Conservation (phyloP, 2,329 filamentous ascomycete species). For the Fusarium annulatum region DNA sequence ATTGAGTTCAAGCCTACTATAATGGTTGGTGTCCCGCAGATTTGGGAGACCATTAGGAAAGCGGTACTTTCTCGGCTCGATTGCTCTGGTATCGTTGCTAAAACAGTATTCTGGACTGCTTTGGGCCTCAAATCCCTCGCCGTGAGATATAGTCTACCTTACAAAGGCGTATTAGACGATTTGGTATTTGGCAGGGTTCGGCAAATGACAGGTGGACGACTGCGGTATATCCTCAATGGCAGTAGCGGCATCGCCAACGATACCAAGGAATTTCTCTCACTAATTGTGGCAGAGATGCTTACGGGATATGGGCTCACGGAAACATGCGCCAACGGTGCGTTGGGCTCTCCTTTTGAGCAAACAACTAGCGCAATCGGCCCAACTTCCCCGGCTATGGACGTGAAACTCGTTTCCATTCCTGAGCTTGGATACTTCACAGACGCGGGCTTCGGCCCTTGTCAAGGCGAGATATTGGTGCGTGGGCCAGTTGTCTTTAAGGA, state of each 20-base stretch:
- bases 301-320: slow-evolving; percentile 94
- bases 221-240: slow-evolving; percentile 93
- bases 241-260: slow-evolving; percentile 89
- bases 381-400: slow-evolving; percentile 79
- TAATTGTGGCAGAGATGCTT: slow-evolving; percentile 94
- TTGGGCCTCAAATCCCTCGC: slow-evolving; percentile 69
- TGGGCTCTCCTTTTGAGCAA: slow-evolving; percentile 87
- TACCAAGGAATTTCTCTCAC: slow-evolving; percentile 89
- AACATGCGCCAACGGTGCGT: slow-evolving; percentile 82
- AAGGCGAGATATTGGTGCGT: slow-evolving; percentile 92
- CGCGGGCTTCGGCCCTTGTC: slow-evolving; percentile 71
- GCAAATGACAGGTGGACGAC: slow-evolving; percentile 85
- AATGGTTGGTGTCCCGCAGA: slow-evolving; percentile 92
- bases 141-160: slow-evolving; percentile 70
- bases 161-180: slow-evolving; percentile 76
- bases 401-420: slow-evolving; percentile 90
- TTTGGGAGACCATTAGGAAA: slow-evolving; percentile 98
- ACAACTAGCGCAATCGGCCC: slow-evolving; percentile 81
- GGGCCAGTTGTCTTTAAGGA: slow-evolving; percentile 78
- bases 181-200: slow-evolving; percentile 96
- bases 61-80: slow-evolving; percentile 86
- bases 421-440: slow-evolving; percentile 87
- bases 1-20: slow-evolving; percentile 89
- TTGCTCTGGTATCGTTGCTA: slow-evolving; percentile 72
- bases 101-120: slow-evolving; percentile 80